Evolutionary conservation across 129 eudicot genomes (phyloP), one percentile per base, ranked within the genome.

Genomic region (Flaveria trinervia): DNA sequence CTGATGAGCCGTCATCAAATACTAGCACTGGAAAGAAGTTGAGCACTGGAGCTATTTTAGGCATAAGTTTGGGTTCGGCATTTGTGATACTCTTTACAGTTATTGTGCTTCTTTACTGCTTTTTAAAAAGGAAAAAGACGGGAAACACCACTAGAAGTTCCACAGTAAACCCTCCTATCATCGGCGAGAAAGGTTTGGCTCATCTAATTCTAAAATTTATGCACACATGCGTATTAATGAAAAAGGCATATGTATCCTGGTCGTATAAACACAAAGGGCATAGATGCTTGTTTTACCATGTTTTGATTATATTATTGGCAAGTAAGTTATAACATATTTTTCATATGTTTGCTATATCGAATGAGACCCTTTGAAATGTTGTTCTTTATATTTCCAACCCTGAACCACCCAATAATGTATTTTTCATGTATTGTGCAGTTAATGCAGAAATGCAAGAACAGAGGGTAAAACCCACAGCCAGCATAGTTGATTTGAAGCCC

Each of bases 361-460:
- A 36, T 15, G 70, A 65, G 48, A 33, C 7, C 70, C 50, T 36
- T 67, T 30, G n/a, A 39, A 10, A 51, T 10, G 76, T 71, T 12
- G 66, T 28, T 70, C 11, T 44, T 60, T 23, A 7, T n/a, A 26
- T 61, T 60, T 46, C 2, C 13, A 56, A 56, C 14, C 62, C 45
- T 62, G 4, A 66, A 18, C 23, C 54, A 17, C 39, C 30, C 68
- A 61, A 44, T 59, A 60, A 59, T 74, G 48, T 43, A 61, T 76
- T 67, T 28, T 28, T 75, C 8, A 3, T 77, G 77, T 78, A 18
- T 70, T 60, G 18, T 79, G 48, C 73, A 91, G 97, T 83, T 73
- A 86, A 78, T 72, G 79, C 83, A 56, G 99, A 91, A 82, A 66
- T 92, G 84, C 97, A 86, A 88, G 96, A 87, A 70, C 97, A 87